phyloP scores from a whole-genome alignment of 192 early-diverging fungal species.

The Umbelopsis vinacea region DNA sequence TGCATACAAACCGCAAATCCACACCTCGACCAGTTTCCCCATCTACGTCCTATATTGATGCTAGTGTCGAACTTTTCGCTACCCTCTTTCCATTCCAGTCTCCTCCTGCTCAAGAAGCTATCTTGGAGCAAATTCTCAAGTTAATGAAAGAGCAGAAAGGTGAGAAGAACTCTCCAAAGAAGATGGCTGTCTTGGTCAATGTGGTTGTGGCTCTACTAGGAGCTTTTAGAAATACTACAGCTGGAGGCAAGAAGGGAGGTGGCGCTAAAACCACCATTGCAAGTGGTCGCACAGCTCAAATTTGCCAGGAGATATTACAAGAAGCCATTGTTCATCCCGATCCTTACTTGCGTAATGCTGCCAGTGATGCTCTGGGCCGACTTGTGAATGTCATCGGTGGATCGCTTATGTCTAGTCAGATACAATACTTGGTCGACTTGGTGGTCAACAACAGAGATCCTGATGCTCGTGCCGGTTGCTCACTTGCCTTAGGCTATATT shows the following conservation, averaged over 20 bases:
- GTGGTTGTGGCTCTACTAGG: conserved; percentile 73
- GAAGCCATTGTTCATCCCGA: conserved; percentile 73
- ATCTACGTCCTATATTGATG: conserved; percentile 73
- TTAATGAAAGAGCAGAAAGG: conserved; percentile 64
- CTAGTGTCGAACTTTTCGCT: conserved; percentile 78
- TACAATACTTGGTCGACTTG: conserved; percentile 80
- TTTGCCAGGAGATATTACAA: conserved; percentile 47
- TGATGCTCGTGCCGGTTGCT: conserved; percentile 91
- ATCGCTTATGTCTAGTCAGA: conserved; percentile 68
- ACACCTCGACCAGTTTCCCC: conserved; percentile 53
- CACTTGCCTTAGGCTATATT: conserved; percentile 87
- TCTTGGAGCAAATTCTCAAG: conserved; percentile 76
- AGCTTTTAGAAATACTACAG: conserved; percentile 65
- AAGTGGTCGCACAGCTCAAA: conserved; percentile 25
- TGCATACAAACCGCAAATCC: conserved; percentile 23
- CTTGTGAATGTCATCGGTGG: conserved; percentile 72
- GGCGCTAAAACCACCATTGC: conserved; percentile 39
- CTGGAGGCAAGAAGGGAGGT: conserved; percentile 50
- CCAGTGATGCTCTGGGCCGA: conserved; percentile 83
- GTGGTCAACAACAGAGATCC: conserved; percentile 93
- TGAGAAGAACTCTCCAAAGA: conserved; percentile 71
- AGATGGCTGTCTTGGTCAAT: conserved; percentile 82
- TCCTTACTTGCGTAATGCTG: conserved; percentile 70
- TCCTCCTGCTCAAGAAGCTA: conserved; percentile 72
- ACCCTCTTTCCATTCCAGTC: conserved; percentile 71